Evolutionary conservation across 306 rosid species (phyloP).

Genomic region (Vigna nakashimae): DNA sequence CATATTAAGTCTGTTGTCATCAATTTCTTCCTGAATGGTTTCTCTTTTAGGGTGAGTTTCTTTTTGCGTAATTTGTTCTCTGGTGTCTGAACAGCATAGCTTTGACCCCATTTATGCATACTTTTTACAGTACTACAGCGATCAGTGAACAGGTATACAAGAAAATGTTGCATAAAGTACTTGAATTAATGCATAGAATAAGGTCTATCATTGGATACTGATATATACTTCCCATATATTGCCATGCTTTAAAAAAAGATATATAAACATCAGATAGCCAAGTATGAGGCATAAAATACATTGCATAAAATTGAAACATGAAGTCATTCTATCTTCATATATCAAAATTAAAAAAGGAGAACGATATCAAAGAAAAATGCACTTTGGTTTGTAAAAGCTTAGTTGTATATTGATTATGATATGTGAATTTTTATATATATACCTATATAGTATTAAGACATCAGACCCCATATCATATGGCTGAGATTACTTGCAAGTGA

Average conservation of each 20-base stretch:
- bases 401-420: neutral
- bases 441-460: neutral
- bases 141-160: neutral
- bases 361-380: neutral
- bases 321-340: neutral
- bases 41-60: neutral
- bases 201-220: neutral
- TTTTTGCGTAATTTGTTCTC: neutral
- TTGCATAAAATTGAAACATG: neutral
- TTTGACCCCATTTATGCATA: neutral
- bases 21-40: neutral
- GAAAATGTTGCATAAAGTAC: neutral
- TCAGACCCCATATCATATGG: neutral
- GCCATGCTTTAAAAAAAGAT: neutral
- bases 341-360: neutral
- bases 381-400: neutral
- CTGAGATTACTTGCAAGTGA: neutral
- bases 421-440: neutral
- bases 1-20: neutral
- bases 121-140: neutral
- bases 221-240: neutral
- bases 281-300: neutral
- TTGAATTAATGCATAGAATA: neutral
- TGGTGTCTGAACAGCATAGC: neutral
- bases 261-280: neutral